Evolutionary conservation across 306 rosid species (phyloP).

Genomic region (Casuarina glauca): DNA sequence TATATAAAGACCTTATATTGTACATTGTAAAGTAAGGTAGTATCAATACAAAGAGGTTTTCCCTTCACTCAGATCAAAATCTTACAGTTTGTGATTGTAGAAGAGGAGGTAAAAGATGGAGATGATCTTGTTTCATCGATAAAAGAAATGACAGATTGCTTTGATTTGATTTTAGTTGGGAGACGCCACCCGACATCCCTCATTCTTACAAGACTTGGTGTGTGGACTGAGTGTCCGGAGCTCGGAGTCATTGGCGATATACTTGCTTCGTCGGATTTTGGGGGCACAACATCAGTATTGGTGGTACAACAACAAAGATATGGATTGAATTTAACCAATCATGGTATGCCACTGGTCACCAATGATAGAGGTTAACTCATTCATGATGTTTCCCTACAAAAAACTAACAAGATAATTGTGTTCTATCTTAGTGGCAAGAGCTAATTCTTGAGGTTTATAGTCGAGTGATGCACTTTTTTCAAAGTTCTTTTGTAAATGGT

Average conservation of each 20-base stretch:
- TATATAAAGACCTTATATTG: no score
- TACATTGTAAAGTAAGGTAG: no score
- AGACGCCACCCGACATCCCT: conserved; percentile 42
- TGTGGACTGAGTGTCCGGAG: conserved; percentile 71
- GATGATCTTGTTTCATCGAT: conserved; percentile 36
- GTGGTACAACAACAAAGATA: conserved; percentile 69
- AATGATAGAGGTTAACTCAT: conserved; percentile 26
- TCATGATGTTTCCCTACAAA: conserved; percentile 27
- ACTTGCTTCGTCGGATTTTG: conserved; percentile 56
- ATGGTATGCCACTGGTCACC: background rate
- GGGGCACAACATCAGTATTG: conserved; percentile 52
- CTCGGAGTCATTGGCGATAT: conserved; percentile 66
- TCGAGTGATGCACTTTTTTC: background rate
- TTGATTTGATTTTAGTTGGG: conserved; percentile 65
- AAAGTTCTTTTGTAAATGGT: no score
- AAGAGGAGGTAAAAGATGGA: conserved; percentile 68
- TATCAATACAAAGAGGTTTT: no score
- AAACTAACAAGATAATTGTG: conserved; percentile 26
- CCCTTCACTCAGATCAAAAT: no score
- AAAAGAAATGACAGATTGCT: conserved; percentile 50
- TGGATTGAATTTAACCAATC: conserved; percentile 30
- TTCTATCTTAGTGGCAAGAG: conserved; percentile 38
- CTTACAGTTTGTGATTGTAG: conserved; percentile 54
- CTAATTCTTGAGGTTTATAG: background rate
- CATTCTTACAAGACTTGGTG: conserved; percentile 46